phyloP scores from a whole-genome alignment of 1,284 basidiomycete species.

The Sphagnurus paluster region DNA sequence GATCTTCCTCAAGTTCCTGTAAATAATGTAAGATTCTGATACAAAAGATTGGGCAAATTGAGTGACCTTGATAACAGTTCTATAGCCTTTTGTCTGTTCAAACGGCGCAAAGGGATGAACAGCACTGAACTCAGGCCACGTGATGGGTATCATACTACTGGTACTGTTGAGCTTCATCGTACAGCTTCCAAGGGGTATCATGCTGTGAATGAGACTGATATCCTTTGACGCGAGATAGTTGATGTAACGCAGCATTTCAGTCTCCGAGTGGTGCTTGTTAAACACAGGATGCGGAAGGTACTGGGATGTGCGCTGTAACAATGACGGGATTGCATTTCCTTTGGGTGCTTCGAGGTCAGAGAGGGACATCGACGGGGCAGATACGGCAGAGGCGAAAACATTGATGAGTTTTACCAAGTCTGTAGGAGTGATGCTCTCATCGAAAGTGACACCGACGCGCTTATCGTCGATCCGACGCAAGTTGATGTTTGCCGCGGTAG shows the following conservation, averaged over 20 bases:
- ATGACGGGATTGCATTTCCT: constrained; percentile 48
- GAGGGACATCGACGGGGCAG: constrained; percentile 41
- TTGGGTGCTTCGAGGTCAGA: constrained; percentile 42
- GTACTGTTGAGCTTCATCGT: constrained; percentile 98
- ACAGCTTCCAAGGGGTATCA: constrained; percentile 97
- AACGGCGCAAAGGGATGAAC: constrained; percentile 93
- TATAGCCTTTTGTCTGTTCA: constrained; percentile 91
- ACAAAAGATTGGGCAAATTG: neutral
- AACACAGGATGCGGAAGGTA: constrained; percentile 91
- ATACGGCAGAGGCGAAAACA: constrained; percentile 71
- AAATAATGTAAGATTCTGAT: too few species aligned
- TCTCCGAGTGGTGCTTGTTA: constrained; percentile 95
- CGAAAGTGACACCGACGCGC: constrained; percentile 87
- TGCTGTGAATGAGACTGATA: constrained; percentile 91
- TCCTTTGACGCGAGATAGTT: constrained; percentile 94
- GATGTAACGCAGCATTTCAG: constrained; percentile 97
- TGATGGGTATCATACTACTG: constrained; percentile 95
- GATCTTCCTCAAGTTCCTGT: constrained; percentile 86
- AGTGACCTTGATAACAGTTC: constrained; percentile 73
- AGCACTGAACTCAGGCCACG: constrained; percentile 88
- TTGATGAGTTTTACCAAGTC: constrained; percentile 82
- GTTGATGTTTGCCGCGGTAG: constrained; percentile 77
- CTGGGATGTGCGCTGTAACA: constrained; percentile 69
- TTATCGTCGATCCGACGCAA: constrained; percentile 78
- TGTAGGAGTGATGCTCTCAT: constrained; percentile 83